Conservation (phyloP, 2,329 filamentous ascomycete genomes). For the Cryphonectria parasitica region DNA sequence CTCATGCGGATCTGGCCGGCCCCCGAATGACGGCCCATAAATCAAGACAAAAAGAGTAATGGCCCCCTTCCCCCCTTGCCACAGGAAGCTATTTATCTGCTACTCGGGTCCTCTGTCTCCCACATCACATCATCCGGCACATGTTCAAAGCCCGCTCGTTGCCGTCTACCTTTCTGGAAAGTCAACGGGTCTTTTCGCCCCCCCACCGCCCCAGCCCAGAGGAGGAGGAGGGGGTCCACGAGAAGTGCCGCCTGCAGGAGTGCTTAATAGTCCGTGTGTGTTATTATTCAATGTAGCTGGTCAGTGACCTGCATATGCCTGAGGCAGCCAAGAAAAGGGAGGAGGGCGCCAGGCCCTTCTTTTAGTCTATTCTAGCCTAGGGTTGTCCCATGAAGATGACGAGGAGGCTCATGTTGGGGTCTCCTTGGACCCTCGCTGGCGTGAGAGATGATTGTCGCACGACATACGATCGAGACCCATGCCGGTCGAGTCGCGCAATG, state of each 20-base stretch:
- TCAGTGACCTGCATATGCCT: neutral
- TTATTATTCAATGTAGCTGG: neutral
- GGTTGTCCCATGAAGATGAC: neutral
- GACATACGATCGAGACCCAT: neutral
- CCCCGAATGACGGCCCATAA: neutral
- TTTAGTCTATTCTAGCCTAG: neutral
- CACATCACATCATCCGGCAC: neutral
- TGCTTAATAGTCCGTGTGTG: neutral
- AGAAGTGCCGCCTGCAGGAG: neutral
- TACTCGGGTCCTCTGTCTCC: neutral
- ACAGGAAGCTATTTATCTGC: slow-evolving; percentile 1
- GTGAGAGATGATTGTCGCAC: neutral
- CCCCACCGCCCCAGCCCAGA: neutral
- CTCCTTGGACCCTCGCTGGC: too few relatives aligned
- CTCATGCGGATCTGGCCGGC: neutral
- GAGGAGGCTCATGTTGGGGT: neutral
- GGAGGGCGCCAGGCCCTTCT: neutral
- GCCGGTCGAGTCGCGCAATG: neutral
- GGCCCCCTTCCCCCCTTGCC: neutral
- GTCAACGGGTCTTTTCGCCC: neutral
- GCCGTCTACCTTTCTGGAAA: neutral
- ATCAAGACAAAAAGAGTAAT: neutral
- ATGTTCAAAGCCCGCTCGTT: neutral
- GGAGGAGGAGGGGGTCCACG: neutral
- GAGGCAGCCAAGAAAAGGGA: neutral